Conservation (phyloP, 2,329 filamentous ascomycete genomes). For the Endoconidiophora polonica region DNA sequence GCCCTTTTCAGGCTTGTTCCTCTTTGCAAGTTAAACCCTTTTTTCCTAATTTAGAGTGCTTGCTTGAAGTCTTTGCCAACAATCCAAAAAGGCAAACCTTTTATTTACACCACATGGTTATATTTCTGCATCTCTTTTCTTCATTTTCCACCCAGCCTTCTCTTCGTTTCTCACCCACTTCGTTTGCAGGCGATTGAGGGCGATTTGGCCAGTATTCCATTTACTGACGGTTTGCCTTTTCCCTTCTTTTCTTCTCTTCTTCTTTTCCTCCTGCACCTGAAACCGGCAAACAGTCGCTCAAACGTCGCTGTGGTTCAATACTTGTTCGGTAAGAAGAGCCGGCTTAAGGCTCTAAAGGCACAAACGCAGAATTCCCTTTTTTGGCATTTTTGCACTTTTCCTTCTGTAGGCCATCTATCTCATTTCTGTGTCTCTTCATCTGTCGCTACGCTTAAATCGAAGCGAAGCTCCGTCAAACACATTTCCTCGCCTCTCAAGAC, state of each 20-base stretch:
- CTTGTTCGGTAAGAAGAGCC: background rate
- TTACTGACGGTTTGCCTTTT: background rate
- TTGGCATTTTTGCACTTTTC: no score
- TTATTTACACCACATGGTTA: background rate
- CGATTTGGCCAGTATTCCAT: background rate
- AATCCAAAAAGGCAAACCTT: background rate
- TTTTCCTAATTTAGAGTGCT: background rate
- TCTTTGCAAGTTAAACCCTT: background rate
- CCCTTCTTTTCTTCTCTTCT: constrained; percentile 1
- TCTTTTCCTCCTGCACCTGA: constrained; percentile 1
- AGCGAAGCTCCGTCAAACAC: no score
- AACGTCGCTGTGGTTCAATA: background rate
- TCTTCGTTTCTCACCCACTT: no score
- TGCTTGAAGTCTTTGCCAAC: background rate
- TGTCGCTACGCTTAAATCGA: no score
- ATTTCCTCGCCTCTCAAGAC: background rate
- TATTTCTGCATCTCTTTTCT: background rate
- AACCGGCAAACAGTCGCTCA: no score
- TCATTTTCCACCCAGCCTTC: background rate
- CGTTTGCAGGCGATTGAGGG: no score
- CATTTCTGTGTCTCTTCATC: no score
- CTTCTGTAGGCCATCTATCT: no score
- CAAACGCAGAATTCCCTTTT: no score
- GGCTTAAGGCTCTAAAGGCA: no score
- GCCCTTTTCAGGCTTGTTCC: no score